Evolutionary conservation across 164 flowering plant species (phyloP).

Genomic region (Brasenia schreberi): DNA sequence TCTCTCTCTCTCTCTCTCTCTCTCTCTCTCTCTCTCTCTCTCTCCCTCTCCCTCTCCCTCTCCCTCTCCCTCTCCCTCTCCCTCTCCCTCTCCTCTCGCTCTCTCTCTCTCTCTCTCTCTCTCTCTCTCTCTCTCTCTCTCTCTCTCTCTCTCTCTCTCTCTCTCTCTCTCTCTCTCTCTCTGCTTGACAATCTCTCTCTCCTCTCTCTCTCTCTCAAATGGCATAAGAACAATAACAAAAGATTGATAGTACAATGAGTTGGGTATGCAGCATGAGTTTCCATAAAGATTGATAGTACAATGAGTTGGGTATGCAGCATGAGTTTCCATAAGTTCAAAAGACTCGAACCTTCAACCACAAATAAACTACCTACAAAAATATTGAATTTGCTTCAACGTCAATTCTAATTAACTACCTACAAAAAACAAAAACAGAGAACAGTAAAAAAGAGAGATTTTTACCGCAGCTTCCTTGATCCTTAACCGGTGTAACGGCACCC

Average conservation of each 20-base stretch:
- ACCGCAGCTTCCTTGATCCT: conserved; percentile 94
- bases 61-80: conserved; percentile 1
- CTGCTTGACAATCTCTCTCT: background rate
- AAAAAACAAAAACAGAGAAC: background rate
- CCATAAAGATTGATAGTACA: no score
- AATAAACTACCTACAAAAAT: no score
- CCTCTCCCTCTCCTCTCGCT: background rate
- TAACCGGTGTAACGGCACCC: conserved; percentile 64
- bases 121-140: background rate
- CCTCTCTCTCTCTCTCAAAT: no score
- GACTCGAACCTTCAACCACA: no score
- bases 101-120: no score
- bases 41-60: background rate
- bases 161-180: background rate
- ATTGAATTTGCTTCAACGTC: no score
- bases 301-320: no score
- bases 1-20: background rate
- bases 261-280: no score
- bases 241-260: no score
- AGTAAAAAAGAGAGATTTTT: conserved; percentile 9
- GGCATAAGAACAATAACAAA: no score
- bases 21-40: background rate
- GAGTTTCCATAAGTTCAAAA: no score
- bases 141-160: background rate
- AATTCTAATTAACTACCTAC: background rate